A percentile compares a stretch with the other conserved stretches of the same genome.
Evolutionary conservation across 805 yeast genomes (phyloP).

Genomic region (Metschnikowia lachancei): DNA sequence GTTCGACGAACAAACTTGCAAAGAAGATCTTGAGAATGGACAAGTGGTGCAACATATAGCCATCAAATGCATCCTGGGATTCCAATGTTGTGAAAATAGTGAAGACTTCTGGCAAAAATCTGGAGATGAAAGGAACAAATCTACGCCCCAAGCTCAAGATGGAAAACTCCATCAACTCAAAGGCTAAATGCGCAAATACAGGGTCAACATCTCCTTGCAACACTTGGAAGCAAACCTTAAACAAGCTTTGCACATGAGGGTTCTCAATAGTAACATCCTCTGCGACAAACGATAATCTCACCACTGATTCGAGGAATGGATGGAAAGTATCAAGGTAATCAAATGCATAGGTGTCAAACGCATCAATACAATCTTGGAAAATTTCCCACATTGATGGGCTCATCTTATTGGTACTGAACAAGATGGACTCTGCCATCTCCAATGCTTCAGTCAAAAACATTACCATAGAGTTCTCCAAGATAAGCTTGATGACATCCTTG

Average conservation of each 20-base stretch:
- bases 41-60: slow-evolving; percentile 42
- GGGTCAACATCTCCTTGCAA: slow-evolving; percentile 40
- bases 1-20: slow-evolving; percentile 39
- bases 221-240: slow-evolving; percentile 36
- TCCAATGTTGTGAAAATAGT: slow-evolving; percentile 35
- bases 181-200: slow-evolving; percentile 38
- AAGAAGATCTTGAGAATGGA: slow-evolving; percentile 45
- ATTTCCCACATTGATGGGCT: slow-evolving; percentile 55
- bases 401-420: slow-evolving; percentile 52
- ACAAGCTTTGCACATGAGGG: slow-evolving; percentile 38
- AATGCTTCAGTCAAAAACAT: slow-evolving; percentile 38
- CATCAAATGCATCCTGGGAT: slow-evolving; percentile 40
- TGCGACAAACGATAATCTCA: slow-evolving; percentile 47
- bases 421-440: slow-evolving; percentile 50
- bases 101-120: slow-evolving; percentile 36
- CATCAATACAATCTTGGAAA: slow-evolving; percentile 46
- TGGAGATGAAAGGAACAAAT: slow-evolving; percentile 33
- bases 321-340: slow-evolving; percentile 57
- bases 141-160: slow-evolving; percentile 32
- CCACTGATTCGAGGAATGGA: slow-evolving; percentile 55
- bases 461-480: slow-evolving; percentile 40
- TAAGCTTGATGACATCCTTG: slow-evolving; percentile 32
- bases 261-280: slow-evolving; percentile 35
- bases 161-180: slow-evolving; percentile 38
- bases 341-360: slow-evolving; percentile 57